Base-by-base conservation (phyloP, 345 rosid genomes). In the Eucalyptus shirleyi region DNA sequence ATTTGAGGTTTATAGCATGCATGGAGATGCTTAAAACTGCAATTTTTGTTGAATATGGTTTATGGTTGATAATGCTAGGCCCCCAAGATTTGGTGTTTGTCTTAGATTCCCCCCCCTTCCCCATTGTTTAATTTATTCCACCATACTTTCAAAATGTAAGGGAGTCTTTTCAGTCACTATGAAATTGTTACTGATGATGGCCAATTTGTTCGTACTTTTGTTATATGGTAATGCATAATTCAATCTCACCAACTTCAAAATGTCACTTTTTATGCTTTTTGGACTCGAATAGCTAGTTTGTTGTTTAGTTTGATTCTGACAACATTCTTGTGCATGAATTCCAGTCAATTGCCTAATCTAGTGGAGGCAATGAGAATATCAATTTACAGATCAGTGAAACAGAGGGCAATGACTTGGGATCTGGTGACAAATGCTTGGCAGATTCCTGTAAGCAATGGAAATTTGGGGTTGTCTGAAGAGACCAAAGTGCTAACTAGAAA, bases 271-370 rank as follows among this genome's bases (percentile, higher is more conserved):
- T 69, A 72, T 72, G 82, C 90, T 89, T 87, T 80, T 91, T 91
- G 72, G 72, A 85, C 56, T 93, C 18, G 30, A 87, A 93, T 89
- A 49, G 88, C 89, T 91, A 89, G 90, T 90, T 86, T 88, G 55
- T 45, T 14, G 26, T 72, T 59, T 18, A 72, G 18, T 34, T 72
- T 19, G 13, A 72, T 72, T 72, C 45, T 34, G 82, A 72, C 82
- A 18, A 72, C 82, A 19, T 34, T 37, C 5, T 19, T 72, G 26
- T 72, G 26, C 26, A 72, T 19, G 26, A 21, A 72, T 72, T 72
- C 82, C 82, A 19, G 82, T 72, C 8, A 72, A 37, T 72, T 6
- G 13, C 45, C 82, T 72, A 72, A 72, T 72, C 82, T 72, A 72
- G 45, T 72, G 26, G 26, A 40, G 14, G 44, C 26, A 19, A 72